Evolutionary conservation across 2,329 filamentous ascomycete species (phyloP).

Genomic region (Colletotrichum sp.): DNA sequence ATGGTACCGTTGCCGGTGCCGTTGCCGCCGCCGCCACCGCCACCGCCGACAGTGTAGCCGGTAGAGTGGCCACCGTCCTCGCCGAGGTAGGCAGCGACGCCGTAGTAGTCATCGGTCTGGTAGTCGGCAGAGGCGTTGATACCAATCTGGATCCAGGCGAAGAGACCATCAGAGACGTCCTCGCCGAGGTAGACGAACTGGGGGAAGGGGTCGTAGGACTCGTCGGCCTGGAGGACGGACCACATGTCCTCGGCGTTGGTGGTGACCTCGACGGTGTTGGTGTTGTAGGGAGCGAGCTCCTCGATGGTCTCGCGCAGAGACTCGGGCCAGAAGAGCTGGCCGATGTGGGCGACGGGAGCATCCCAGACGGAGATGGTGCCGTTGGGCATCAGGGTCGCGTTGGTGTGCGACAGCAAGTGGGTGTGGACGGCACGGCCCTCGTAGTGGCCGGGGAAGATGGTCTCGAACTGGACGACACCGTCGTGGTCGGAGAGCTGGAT

Average conservation of each 20-base stretch:
- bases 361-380: conserved; percentile 34
- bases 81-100: conserved; percentile 6
- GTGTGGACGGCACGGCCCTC: conserved; percentile 51
- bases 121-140: conserved; percentile 41
- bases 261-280: conserved; percentile 50
- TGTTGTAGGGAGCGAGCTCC: conserved; percentile 48
- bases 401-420: conserved; percentile 46
- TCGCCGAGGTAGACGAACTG: conserved; percentile 64
- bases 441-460: conserved; percentile 51
- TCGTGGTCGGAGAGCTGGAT: conserved; percentile 45
- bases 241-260: conserved; percentile 55
- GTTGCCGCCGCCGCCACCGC: background rate
- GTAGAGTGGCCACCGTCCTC: conserved; percentile 10
- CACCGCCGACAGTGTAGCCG: background rate
- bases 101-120: conserved; percentile 16
- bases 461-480: conserved; percentile 48
- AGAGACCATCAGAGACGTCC: conserved; percentile 52
- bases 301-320: conserved; percentile 59
- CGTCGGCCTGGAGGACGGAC: conserved; percentile 47
- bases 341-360: conserved; percentile 59
- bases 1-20: background rate
- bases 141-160: conserved; percentile 61
- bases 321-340: conserved; percentile 70
- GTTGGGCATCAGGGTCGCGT: conserved; percentile 36
- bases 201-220: conserved; percentile 55